Percentiles rank a stretch among this genome's conserved stretches.
Evolutionary conservation across 768 basidiomycete species (phyloP).

Genomic region (Russula abietina): DNA sequence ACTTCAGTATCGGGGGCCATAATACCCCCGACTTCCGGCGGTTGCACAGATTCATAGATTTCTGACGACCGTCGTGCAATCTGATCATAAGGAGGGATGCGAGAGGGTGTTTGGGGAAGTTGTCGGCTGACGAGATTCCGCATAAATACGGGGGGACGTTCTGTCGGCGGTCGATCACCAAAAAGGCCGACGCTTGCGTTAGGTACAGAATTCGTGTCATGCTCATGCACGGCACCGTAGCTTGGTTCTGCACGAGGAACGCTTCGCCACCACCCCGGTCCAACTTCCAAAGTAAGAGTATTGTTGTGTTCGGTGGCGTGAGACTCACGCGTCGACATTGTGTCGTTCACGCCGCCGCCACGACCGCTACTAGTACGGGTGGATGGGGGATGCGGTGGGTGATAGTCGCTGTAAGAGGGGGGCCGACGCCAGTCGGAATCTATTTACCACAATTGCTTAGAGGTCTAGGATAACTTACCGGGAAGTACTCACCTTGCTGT

Average conservation of each 20-base stretch:
- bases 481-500: conserved; percentile 13
- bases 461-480: background rate
- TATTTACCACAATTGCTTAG: conserved; percentile 4
- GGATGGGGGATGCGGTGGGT: background rate
- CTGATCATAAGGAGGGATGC: conserved; percentile 1
- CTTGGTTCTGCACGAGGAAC: conserved; percentile 16
- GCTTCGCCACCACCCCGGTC: conserved; percentile 15
- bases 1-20: conserved; percentile 1
- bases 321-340: conserved; percentile 4
- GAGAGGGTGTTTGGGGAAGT: conserved; percentile 11
- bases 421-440: conserved; percentile 10
- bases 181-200: background rate
- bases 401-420: conserved; percentile 6
- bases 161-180: conserved; percentile 4
- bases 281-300: background rate
- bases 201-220: background rate
- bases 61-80: conserved; percentile 12
- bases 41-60: conserved; percentile 7
- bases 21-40: background rate
- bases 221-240: conserved; percentile 13
- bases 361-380: conserved; percentile 3
- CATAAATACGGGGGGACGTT: conserved; percentile 9
- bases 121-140: conserved; percentile 12
- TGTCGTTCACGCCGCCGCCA: conserved; percentile 3
- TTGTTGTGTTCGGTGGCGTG: conserved; percentile 4